Percentiles rank a stretch among this genome's conserved stretches.
phyloP scores from a whole-genome alignment of 306 rosid genomes.

The Vigna nakashimae region DNA sequence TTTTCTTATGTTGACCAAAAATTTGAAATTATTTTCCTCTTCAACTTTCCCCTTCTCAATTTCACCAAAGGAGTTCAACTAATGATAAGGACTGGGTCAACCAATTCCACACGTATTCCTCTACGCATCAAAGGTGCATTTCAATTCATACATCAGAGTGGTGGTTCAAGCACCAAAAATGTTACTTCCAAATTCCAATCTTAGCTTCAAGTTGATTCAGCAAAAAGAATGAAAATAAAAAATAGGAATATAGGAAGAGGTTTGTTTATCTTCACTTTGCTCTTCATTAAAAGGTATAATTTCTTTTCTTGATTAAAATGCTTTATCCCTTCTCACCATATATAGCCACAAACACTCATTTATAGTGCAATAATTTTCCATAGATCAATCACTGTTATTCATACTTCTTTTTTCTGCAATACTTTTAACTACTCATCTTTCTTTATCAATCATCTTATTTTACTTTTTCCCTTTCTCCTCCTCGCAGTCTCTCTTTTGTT shows the following conservation, averaged over 20 bases:
- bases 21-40: neutral
- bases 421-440: too few relatives aligned
- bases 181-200: neutral
- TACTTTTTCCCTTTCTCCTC: too few relatives aligned
- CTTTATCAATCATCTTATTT: too few relatives aligned
- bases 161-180: neutral
- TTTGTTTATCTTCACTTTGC: neutral
- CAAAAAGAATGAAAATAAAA: neutral
- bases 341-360: neutral
- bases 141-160: neutral
- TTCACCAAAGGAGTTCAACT: too few relatives aligned
- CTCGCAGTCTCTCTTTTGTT: too few relatives aligned
- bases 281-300: neutral
- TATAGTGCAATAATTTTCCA: neutral
- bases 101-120: conserved; percentile 20
- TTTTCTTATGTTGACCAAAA: neutral
- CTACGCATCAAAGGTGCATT: neutral
- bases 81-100: neutral
- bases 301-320: too few relatives aligned
- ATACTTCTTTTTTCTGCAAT: neutral
- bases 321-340: neutral
- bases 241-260: neutral
- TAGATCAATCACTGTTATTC: neutral
- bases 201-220: neutral
- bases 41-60: neutral